These are phyloP conservation scores for Baorangia bicolor DNA, from an alignment of 768 basidiomycete species.

Conservation along the genomic window DNA sequence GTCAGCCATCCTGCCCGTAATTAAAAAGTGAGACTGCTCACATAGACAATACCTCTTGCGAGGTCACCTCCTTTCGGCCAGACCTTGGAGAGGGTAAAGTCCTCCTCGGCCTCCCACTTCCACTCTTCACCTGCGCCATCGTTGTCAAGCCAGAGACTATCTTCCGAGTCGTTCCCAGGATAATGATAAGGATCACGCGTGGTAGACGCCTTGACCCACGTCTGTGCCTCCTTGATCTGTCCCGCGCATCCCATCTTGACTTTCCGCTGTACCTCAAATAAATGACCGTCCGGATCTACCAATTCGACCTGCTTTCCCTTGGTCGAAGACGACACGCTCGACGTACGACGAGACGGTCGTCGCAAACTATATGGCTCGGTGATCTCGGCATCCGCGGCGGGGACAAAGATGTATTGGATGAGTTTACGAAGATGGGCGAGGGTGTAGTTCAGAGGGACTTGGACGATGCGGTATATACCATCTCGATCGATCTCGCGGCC, in stretches of 20 bases:
- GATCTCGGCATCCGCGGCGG: slow-evolving; percentile 27
- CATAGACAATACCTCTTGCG: slow-evolving; percentile 57
- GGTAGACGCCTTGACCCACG: slow-evolving; percentile 52
- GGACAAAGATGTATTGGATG: slow-evolving; percentile 56
- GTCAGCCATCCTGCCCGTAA: background rate
- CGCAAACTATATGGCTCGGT: slow-evolving; percentile 17
- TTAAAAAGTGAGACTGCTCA: slow-evolving; percentile 34
- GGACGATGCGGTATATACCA: slow-evolving; percentile 61
- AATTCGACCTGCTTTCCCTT: slow-evolving; percentile 23
- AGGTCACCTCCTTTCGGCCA: slow-evolving; percentile 50
- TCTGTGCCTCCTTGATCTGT: slow-evolving; percentile 50
- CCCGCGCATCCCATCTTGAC: slow-evolving; percentile 46
- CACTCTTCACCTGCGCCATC: slow-evolving; percentile 46
- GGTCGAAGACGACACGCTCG: slow-evolving; percentile 3
- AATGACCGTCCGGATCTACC: slow-evolving; percentile 39
- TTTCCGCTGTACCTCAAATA: slow-evolving; percentile 61
- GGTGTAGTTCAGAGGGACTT: slow-evolving; percentile 69
- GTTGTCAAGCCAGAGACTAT: slow-evolving; percentile 30
- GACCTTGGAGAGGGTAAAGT: slow-evolving; percentile 54
- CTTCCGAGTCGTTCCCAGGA: slow-evolving; percentile 40
- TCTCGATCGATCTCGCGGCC: slow-evolving; percentile 35
- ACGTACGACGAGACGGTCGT: slow-evolving; percentile 27
- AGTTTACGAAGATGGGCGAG: slow-evolving; percentile 64
- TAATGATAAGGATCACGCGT: slow-evolving; percentile 48
- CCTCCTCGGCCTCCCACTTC: slow-evolving; percentile 72